A percentile compares a stretch with the other conserved stretches of the same genome.
phyloP scores from a whole-genome alignment of 176 grass and related monocot genomes.

The Oropetium thomaeum region DNA sequence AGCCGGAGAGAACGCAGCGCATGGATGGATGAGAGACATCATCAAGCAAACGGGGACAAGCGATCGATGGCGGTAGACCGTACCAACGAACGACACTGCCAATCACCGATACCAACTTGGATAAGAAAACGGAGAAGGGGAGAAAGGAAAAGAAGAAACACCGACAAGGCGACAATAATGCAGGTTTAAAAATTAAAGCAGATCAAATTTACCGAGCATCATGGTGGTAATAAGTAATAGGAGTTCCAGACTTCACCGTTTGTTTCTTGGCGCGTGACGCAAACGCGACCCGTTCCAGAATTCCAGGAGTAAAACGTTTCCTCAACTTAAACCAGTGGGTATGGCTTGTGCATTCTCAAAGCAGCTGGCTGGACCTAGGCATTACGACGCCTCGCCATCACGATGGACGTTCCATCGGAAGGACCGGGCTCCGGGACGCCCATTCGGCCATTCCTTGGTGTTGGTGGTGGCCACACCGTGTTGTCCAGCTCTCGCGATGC shows the following conservation, averaged over 20 bases:
- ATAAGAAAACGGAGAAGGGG: background rate
- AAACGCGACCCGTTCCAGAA: background rate
- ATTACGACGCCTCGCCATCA: background rate
- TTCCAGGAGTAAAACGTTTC: background rate
- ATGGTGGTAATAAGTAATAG: background rate
- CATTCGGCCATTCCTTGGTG: background rate
- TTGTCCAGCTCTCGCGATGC: background rate
- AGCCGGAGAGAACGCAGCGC: background rate
- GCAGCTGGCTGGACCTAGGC: background rate
- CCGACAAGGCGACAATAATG: no score
- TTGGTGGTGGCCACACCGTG: background rate
- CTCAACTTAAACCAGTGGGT: background rate
- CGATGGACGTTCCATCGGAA: conserved; percentile 18
- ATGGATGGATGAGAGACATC: background rate
- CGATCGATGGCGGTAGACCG: background rate
- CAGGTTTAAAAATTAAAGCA: no score
- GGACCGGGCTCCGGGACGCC: no score
- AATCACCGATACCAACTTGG: conserved; percentile 33
- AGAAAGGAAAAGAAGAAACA: background rate
- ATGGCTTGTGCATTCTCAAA: background rate
- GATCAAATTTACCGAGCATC: background rate
- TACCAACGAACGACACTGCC: background rate
- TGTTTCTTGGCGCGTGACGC: background rate
- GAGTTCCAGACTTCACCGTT: no score
- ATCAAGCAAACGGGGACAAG: no score